Evolutionary conservation across 1,139 yeast species (phyloP), one percentile per base, ranked within the genome.

Genomic region (Scheffersomyces insectosa): DNA sequence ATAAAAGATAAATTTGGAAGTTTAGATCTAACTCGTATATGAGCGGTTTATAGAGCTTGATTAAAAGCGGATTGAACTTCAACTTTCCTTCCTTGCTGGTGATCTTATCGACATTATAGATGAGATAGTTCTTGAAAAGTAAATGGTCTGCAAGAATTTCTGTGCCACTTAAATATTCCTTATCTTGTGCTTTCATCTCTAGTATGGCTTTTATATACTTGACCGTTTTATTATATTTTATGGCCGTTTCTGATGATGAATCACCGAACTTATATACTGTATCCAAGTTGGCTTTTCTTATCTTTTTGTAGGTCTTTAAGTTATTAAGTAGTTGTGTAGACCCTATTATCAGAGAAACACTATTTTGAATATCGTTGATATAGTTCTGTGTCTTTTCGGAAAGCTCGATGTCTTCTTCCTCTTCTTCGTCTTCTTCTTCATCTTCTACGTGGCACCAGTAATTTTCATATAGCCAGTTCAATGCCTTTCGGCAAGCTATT

Each of bases 401-500:
- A 5, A 30, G 15, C 20, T 15, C 15, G 5, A 20, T 14, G 20
- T 33, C 41, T 10, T 50, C 55, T 10, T 51, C 59, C 3, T 55
- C 66, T 12, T 50, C 57, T 8, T 55, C 64, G 3, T 52, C 61
- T 5, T 54, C 56, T 23, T 63, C 65, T 4, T 56, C 63, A 2
- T 54, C 57, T 28, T 62, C 60, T 37, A 77, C 62, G 28, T 67
- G 70, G 35, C 60, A 55, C 99, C 99, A 93, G 65, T 85, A 93
- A 56, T 86, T 73, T 9, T 71, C 77, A 62, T 75, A 76, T 3
- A 93, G 65, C 98, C 99, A 95, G 8, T 65, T 68, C 38, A 91
- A 62, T 0, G 96, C 97, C 44, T 78, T 70, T 5, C 60, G 57
- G 5, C 82, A 67, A 5, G 84, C 80, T 28, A 70, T 62, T 33